Percentiles rank a stretch among this genome's conserved stretches.
These are phyloP conservation scores for Globisporangium cederbergense DNA, from an alignment of 352 stramenopile genomes.

Conservation along the genomic window DNA sequence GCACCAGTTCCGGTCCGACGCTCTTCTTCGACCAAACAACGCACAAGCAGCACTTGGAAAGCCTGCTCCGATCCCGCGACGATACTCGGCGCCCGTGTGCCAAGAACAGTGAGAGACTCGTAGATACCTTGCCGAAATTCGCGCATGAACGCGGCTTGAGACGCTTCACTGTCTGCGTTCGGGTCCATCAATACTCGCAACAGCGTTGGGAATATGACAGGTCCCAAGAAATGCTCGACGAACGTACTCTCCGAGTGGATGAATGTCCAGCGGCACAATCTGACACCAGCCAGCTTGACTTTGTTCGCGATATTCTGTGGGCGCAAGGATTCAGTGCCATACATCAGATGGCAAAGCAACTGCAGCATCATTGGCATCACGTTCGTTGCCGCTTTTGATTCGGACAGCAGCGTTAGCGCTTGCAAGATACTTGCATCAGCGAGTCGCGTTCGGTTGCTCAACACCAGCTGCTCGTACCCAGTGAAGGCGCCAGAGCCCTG, in stretches of 20 bases:
- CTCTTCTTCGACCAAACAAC: conserved; percentile 56
- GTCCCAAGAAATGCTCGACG: conserved; percentile 52
- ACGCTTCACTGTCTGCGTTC: conserved; percentile 46
- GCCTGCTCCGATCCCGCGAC: conserved; percentile 53
- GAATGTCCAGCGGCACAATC: conserved; percentile 61
- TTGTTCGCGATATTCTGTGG: conserved; percentile 50
- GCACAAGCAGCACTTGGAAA: conserved; percentile 74
- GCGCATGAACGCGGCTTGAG: conserved; percentile 35
- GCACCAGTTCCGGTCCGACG: conserved; percentile 39
- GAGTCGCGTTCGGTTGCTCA: conserved; percentile 50
- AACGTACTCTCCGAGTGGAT: conserved; percentile 37
- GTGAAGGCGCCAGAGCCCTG: conserved; percentile 34
- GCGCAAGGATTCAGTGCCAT: conserved; percentile 44
- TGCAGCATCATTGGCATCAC: conserved; percentile 63
- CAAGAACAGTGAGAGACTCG: conserved; percentile 46
- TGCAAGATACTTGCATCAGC: conserved; percentile 61
- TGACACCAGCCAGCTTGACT: conserved; percentile 58
- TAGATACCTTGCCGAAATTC: conserved; percentile 70
- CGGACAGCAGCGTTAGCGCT: conserved; percentile 37
- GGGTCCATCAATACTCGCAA: conserved; percentile 60
- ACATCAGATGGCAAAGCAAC: conserved; percentile 76
- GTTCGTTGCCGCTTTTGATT: conserved; percentile 53
- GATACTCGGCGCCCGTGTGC: conserved; percentile 29
- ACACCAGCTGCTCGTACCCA: conserved; percentile 30
- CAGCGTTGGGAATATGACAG: conserved; percentile 66